phyloP scores from a whole-genome alignment of 1,139 yeast species.

The Ashbya aceris region DNA sequence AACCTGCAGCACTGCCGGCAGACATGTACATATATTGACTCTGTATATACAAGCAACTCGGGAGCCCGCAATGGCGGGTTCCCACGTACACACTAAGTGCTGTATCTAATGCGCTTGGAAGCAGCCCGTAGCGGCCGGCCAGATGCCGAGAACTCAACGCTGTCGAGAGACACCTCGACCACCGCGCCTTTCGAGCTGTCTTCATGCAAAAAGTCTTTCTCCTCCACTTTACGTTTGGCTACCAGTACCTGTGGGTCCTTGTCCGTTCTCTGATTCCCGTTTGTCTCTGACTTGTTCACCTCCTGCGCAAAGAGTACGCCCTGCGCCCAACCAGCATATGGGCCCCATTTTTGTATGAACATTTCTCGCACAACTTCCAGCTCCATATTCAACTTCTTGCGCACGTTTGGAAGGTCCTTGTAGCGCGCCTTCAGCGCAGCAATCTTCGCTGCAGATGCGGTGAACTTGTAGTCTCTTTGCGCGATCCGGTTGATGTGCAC shows the following conservation, averaged over 20 bases:
- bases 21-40: slow-evolving; percentile 1
- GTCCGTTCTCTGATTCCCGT: slow-evolving; percentile 5
- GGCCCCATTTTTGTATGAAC: slow-evolving; percentile 71
- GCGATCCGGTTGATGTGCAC: slow-evolving; percentile 96
- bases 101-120: slow-evolving; percentile 10
- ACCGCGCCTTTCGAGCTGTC: neutral
- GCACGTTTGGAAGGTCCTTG: slow-evolving; percentile 25
- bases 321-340: slow-evolving; percentile 97
- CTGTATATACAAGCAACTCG: neutral
- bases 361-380: slow-evolving; percentile 43
- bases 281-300: slow-evolving; percentile 45
- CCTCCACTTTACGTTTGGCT: slow-evolving; percentile 2
- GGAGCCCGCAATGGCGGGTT: neutral
- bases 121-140: slow-evolving; percentile 28
- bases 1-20: no score
- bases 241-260: slow-evolving; percentile 13
- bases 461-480: slow-evolving; percentile 63
- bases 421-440: slow-evolving; percentile 26
- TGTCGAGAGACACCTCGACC: slow-evolving; percentile 9
- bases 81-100: neutral
- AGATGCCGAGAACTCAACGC: slow-evolving; percentile 21
- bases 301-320: slow-evolving; percentile 85
- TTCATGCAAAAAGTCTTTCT: neutral
- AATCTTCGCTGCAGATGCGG: slow-evolving; percentile 33
- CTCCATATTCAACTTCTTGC: slow-evolving; percentile 49